phyloP scores from a whole-genome alignment of 2,329 filamentous ascomycete genomes.

The Cladosporium sp. region DNA sequence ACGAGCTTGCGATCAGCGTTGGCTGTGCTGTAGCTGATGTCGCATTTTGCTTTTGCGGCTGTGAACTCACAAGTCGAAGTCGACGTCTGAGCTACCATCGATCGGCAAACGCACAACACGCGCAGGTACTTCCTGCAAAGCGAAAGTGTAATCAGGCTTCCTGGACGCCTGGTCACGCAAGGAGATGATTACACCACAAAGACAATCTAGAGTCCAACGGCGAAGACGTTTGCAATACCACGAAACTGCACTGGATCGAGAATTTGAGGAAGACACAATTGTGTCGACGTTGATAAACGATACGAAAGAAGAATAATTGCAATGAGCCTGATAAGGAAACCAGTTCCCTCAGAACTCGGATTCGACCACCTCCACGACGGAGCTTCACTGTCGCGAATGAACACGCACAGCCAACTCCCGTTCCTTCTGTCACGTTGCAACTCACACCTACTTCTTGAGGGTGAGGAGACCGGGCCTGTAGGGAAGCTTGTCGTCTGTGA shows the following conservation, averaged over 20 bases:
- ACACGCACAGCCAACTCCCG: neutral
- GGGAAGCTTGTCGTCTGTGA: conserved; percentile 52
- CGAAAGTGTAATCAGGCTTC: neutral
- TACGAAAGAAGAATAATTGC: neutral
- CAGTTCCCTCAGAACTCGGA: neutral
- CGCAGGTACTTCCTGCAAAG: neutral
- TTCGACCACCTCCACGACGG: neutral
- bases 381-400: neutral
- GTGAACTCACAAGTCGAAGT: neutral
- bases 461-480: conserved; percentile 59
- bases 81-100: neutral
- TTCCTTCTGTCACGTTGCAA: neutral
- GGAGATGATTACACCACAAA: neutral
- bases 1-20: neutral
- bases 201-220: too few species aligned
- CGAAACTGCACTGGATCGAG: neutral
- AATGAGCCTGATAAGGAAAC: neutral
- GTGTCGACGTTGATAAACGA: neutral
- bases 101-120: neutral
- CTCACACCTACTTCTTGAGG: conserved; percentile 30
- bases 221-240: neutral
- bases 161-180: neutral
- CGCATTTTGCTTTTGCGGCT: neutral
- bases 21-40: neutral
- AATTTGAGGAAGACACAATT: neutral